These are phyloP conservation scores for Aspergillus unguis DNA, from an alignment of 2,329 filamentous ascomycete species.

Conservation along the genomic window DNA sequence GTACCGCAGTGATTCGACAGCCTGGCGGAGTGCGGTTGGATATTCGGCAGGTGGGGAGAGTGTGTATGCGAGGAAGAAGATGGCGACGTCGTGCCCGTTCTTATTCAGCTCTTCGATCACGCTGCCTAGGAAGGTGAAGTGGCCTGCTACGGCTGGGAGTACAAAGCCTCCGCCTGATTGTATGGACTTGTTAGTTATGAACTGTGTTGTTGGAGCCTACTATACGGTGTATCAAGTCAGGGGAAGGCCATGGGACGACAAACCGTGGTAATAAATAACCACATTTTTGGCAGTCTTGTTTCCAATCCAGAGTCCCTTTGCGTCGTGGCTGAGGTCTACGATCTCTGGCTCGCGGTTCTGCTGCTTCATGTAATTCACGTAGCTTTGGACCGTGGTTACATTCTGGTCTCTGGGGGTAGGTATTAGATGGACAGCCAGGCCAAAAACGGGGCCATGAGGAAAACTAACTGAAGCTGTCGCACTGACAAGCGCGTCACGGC, in stretches of 20 bases:
- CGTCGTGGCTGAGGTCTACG: constrained; percentile 30
- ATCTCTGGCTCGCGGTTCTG: constrained; percentile 28
- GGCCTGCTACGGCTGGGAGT: constrained; percentile 24
- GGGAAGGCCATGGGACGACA: neutral
- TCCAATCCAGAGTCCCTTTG: constrained; percentile 39
- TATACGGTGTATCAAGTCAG: neutral
- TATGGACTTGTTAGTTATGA: neutral
- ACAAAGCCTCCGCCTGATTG: constrained; percentile 50
- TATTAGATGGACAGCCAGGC: neutral
- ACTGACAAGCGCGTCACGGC: constrained; percentile 21
- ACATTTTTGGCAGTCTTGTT: constrained; percentile 39
- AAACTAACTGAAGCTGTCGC: constrained; percentile 33
- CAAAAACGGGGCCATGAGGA: neutral
- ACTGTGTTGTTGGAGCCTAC: neutral
- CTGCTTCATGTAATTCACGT: constrained; percentile 25
- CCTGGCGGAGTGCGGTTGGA: constrained; percentile 40
- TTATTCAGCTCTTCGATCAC: constrained; percentile 28
- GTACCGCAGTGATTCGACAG: constrained; percentile 38
- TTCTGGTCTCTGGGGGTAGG: constrained; percentile 21
- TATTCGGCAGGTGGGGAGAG: constrained; percentile 44
- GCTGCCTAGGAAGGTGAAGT: constrained; percentile 43
- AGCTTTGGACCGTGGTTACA: constrained; percentile 25
- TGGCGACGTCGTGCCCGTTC: constrained; percentile 39
- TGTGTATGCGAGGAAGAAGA: constrained; percentile 54
- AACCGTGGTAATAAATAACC: constrained; percentile 39